Conservation (phyloP, 2,329 filamentous ascomycete species). For the Cercospora berteroae region DNA sequence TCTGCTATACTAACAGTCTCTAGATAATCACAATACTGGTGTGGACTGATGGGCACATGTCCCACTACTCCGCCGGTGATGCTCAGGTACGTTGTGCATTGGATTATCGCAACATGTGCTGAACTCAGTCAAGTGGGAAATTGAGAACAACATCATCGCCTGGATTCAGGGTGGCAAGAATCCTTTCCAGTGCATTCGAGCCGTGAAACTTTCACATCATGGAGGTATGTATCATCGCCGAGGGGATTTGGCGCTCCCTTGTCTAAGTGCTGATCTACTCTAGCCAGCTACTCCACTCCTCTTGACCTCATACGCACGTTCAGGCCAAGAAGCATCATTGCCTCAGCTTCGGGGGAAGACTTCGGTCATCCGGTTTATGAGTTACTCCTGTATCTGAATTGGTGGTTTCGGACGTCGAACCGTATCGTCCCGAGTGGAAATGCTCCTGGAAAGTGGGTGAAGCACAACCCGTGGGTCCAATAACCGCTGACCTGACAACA, state of each 20-base stretch:
- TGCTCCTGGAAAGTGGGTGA: not conserved
- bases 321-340: not conserved
- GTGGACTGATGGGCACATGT: constrained; percentile 11
- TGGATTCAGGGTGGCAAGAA: not conserved
- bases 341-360: not conserved
- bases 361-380: not conserved
- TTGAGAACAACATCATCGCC: not conserved
- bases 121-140: not conserved
- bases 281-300: not conserved
- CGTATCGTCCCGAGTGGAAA: not conserved
- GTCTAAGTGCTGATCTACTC: not conserved
- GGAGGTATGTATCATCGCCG: not conserved
- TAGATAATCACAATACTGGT: not conserved
- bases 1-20: not conserved
- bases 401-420: not conserved
- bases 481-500: not conserved
- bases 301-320: not conserved
- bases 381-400: not conserved
- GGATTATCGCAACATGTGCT: not conserved
- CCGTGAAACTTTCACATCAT: not conserved
- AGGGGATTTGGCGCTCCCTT: too few relatives aligned
- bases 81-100: not conserved
- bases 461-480: not conserved
- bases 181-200: not conserved
- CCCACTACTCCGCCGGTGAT: constrained; percentile 9